Evolutionary conservation across 768 basidiomycete genomes (phyloP), one percentile per base, ranked within the genome.

Genomic region (Inosperma sp.): DNA sequence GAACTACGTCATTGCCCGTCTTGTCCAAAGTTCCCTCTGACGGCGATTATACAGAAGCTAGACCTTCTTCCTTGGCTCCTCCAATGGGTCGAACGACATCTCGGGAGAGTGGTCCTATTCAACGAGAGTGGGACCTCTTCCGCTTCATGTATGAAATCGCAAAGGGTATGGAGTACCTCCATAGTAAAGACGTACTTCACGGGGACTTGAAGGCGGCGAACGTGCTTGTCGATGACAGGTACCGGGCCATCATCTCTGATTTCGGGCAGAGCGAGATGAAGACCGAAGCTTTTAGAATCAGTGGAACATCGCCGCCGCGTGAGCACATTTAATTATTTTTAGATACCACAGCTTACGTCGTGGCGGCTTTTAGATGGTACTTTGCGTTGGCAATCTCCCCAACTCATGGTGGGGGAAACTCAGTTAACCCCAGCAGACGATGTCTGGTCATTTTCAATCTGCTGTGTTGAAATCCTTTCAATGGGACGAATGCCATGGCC

Each of bases 231-330:
- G 80, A 86, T 55, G 82, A 87, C 53, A 68, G 74, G 5, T 72
- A 77, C 3, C 78, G 72, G 43, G 91, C 88, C 53, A 71, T 91
- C 34, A 82, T 93, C 44, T 81, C 86, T 19, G 88, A 92, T 59
- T 93, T 93, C 63, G 88, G 88, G 1, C 85, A 92, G 65, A 84
- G 80, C 58, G 84, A 87, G 66, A 82, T 93, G 73, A 86, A 84
- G 66, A 78, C 73, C 26, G 87, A 91, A 62, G 83, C 79, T 3
- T 83, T 75, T 56, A 74, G 79, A 30, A 72, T 87, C 2, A 84
- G 80, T 51, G 81, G 81, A 23, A 68, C 69, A 22, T 60, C 69
- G 3, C 68, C 67, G 13, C 71, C 70, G 53, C 70, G 79, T 82
- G 54, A 45, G 76, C 72, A n/a, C 22, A 14, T 13, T 44, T 35